These are phyloP conservation scores for Vicia villosa DNA, from an alignment of 306 rosid genomes.

Conservation along the genomic window DNA sequence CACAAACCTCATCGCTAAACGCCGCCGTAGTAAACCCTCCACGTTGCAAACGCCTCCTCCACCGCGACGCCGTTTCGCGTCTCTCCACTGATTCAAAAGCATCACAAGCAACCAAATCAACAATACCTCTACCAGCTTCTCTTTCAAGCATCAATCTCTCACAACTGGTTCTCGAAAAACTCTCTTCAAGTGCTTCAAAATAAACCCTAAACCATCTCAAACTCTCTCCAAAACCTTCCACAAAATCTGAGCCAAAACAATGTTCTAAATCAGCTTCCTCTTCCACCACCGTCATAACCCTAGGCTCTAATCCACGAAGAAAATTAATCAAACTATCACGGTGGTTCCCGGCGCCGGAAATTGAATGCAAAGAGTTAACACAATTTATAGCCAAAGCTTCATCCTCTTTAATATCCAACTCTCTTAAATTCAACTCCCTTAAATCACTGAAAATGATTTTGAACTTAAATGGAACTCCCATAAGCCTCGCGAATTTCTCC, in stretches of 20 bases:
- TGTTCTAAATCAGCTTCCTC: constrained; percentile 82
- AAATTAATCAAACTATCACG: constrained; percentile 56
- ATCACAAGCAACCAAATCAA: constrained; percentile 70
- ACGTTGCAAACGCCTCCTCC: constrained; percentile 65
- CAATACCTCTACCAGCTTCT: constrained; percentile 73
- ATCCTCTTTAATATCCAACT: constrained; percentile 58
- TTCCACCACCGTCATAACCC: constrained; percentile 78
- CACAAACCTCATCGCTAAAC: constrained; percentile 86
- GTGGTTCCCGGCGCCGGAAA: constrained; percentile 44
- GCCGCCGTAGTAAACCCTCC: constrained; percentile 53
- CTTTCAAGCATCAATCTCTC: constrained; percentile 80
- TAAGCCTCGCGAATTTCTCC: constrained; percentile 90
- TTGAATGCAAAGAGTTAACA: constrained; percentile 62
- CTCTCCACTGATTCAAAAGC: constrained; percentile 63
- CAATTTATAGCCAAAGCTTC: constrained; percentile 86
- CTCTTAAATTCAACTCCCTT: constrained; percentile 53
- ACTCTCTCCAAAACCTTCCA: constrained; percentile 69
- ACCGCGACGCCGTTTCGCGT: constrained; percentile 66
- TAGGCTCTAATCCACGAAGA: constrained; percentile 60
- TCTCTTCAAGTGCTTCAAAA: constrained; percentile 80
- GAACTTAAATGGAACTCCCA: constrained; percentile 92
- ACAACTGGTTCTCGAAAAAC: constrained; percentile 63
- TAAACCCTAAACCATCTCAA: constrained; percentile 92
- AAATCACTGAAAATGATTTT: constrained; percentile 63
- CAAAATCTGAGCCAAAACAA: constrained; percentile 63